Base-by-base conservation (phyloP, 2,329 filamentous ascomycete species). In the Rutstroemia sp. region DNA sequence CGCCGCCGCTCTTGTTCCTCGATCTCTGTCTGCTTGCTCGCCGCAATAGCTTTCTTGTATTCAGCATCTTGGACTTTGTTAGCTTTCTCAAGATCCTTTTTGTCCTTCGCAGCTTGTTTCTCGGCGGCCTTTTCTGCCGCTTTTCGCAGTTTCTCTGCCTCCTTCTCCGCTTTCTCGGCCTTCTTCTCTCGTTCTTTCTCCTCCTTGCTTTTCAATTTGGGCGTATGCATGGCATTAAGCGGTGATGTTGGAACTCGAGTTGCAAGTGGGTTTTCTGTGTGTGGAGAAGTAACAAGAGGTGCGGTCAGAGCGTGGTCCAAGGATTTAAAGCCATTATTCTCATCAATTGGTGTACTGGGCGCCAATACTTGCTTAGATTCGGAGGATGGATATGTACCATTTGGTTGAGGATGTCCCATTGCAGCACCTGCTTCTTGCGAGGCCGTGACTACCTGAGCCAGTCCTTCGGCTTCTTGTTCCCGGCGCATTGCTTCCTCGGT, bases 381-480 rank as follows among this genome's bases (percentile, higher is more conserved):
- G 10, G 76, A 70, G 46, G 68, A 56, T 53, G 65, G 53, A 59
- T 67, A 61, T 16, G 68, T 67, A 16, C 80, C 80, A 46, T 63
- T 74, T 67, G 65, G 57, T 51, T 76, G 75, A 14, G 73, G 72
- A 46, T 76, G 71, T 46, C 76, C 78, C 42, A 78, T 72, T 3
- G 78, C 78, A 21, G 82, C 68, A 52, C 77, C 78, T n/a, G 81
- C 81, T 48, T 79, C 77, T 66, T 81, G 73, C 61, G 76, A 78
- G 55, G 78, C 77, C 64, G 81, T 55, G 80, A 78, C 67, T 84
- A 87, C 70, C 78, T 84, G 66, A 57, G 66, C 73, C 25, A 78
- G 72, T 10, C 86, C 86, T 69, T 96, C 91, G 48, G 83, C 86
- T 65, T 95, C 91, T 69, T 95, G 88, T 71, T 97, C 92, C 56